These are phyloP conservation scores for Arachis stenosperma DNA, from an alignment of 306 rosid genomes.

Conservation along the genomic window DNA sequence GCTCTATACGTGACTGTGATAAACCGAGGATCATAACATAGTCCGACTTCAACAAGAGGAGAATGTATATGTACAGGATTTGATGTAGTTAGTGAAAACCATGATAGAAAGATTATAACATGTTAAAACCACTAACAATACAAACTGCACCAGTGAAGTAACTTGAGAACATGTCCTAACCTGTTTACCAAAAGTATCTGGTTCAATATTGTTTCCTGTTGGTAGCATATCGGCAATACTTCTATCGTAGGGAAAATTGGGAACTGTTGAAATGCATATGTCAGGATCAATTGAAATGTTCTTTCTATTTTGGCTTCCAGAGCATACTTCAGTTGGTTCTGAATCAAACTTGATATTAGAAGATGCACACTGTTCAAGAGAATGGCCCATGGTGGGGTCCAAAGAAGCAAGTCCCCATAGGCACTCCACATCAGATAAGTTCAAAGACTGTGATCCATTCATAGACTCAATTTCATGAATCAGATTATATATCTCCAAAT, in stretches of 20 bases:
- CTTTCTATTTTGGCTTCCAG: conserved; percentile 66
- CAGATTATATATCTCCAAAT: conserved; percentile 65
- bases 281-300: conserved; percentile 73
- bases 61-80: conserved; percentile 50
- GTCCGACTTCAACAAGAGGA: conserved; percentile 44
- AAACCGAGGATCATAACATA: conserved; percentile 79
- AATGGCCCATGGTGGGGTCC: conserved; percentile 48
- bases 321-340: conserved; percentile 62
- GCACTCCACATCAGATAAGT: conserved; percentile 46
- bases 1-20: conserved; percentile 74
- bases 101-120: not conserved
- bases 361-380: conserved; percentile 43
- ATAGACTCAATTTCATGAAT: conserved; percentile 67
- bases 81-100: conserved; percentile 40
- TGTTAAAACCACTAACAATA: not conserved
- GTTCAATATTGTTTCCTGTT: conserved; percentile 42
- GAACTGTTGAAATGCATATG: conserved; percentile 72
- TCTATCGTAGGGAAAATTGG: conserved; percentile 71
- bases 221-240: conserved; percentile 51
- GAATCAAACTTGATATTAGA: conserved; percentile 48
- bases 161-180: conserved; percentile 45
- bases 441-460: conserved; percentile 44
- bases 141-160: conserved; percentile 17
- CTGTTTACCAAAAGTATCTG: conserved; percentile 39
- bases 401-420: conserved; percentile 61